Base-by-base conservation (phyloP, 306 rosid species). In the Chamaecrista fasciculata region DNA sequence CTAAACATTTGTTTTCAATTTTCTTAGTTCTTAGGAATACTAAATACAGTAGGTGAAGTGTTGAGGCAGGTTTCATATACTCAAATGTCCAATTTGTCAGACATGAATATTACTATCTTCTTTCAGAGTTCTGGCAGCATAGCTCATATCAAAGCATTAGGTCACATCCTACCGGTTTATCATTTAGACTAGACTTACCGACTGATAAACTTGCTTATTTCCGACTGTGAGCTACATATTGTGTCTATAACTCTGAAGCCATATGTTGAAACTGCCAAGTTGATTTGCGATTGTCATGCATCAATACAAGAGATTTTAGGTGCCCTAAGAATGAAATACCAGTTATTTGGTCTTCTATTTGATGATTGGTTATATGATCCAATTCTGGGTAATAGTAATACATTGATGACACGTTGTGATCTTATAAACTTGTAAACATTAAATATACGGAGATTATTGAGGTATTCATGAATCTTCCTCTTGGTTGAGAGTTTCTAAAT, bases 401-500 rank as follows among this genome's bases (percentile, higher is more conserved):
- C 63, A 61, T 48, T 62, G 60, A 49, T 29, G 62, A 29, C 26
- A 9, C 31, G 15, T 21, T 28, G 39, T 60, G 71, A 62, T 29
- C 20, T 56, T 42, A 34, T 61, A 53, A 62, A 21, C 16, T 11
- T 1, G 6, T 8, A n/a, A 21, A 2, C 6, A 33, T 33, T 33
- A n/a, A n/a, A n/a, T 47, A 67, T 71, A 26, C 53, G 37, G 20
- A 47, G 62, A 26, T 19, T 52, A 62, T 72, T 53, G 66, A 44
- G 66, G 56, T 11, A 56, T 40, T 59, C 40, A 28, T 56, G 36
- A 65, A 21, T 31, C 8, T 29, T 37, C 44, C 36, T 74, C 36
- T 10, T 44, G 31, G 8, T 20, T 39, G 37, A 60, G 52, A 14
- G 62, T 55, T 59, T 66, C 24, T 6, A 46, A 20, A 2, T 43